Base-by-base conservation (phyloP, 352 stramenopile genomes). In the Pythium vanterpoolii region DNA sequence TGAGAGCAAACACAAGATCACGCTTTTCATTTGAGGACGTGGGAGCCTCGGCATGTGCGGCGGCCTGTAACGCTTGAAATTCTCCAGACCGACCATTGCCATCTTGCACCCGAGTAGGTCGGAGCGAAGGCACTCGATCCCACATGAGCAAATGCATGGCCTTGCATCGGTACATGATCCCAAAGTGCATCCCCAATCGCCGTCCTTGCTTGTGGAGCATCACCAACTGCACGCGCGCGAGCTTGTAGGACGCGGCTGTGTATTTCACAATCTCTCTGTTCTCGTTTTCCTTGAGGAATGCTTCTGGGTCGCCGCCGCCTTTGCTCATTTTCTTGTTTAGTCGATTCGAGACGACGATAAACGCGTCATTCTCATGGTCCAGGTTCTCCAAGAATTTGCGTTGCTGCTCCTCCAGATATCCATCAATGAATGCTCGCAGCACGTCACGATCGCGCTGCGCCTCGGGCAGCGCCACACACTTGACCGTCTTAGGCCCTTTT, bases 171-270 rank as follows among this genome's bases (percentile, higher is more conserved):
- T 83, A 90, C 58, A 92, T 65, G 39, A 85, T 78, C 0, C 85
- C 85, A 24, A 89, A 88, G 62, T 81, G 82, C 68, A 85, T 86
- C 9, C 85, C 85, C 11, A 94, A 67, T 16, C 73, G 67, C n/a
- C 82, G 78, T 21, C 70, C 76, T 73, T 94, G 85, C 56, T 89
- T 89, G 55, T 82, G 74, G 3, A 87, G 60, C 40, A 78, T 81
- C 5, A 69, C 69, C 23, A 89, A 53, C 18, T 86, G 70, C 53
- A 85, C 61, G 5, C 83, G 79, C 21, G 79, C 76, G 13, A 78
- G 33, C 55, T 89, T 89, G 64, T 89, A 93, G 33, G 80, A 88
- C 5, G 68, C 56, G 0, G 77, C 74, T 19, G 62, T 76, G 54
- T 89, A 91, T 36, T 79, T 83, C 23, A 91, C 66, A 38, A 91